These are phyloP conservation scores for Ammopiptanthus mongolicus DNA, from an alignment of 306 rosid genomes.

Conservation along the genomic window DNA sequence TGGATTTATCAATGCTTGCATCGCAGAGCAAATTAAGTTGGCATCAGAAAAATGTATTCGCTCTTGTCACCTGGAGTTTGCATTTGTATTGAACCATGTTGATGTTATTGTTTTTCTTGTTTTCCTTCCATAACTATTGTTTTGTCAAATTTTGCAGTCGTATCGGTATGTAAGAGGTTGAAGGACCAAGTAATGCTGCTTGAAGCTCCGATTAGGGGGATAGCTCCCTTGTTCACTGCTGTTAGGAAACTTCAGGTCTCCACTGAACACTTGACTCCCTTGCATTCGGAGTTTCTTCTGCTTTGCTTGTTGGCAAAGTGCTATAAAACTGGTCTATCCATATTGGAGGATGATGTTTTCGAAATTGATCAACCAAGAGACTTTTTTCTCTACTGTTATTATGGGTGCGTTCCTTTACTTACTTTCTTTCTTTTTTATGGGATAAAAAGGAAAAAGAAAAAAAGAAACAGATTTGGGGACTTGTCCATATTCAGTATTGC, in stretches of 20 bases:
- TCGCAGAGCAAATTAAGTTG: constrained; percentile 65
- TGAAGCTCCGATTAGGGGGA: constrained; percentile 76
- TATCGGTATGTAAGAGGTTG: constrained; percentile 72
- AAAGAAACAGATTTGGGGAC: too few relatives aligned
- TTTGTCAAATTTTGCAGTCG: constrained; percentile 38
- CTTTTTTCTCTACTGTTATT: constrained; percentile 87
- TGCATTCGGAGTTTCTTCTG: constrained; percentile 85
- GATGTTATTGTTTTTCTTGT: neutral
- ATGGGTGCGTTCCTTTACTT: constrained; percentile 59
- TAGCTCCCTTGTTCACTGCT: constrained; percentile 74
- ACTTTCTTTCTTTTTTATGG: neutral
- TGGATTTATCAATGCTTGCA: constrained; percentile 56
- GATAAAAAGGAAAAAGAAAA: too few relatives aligned
- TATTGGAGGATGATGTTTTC: constrained; percentile 63
- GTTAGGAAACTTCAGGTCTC: constrained; percentile 67
- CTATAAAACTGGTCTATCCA: constrained; percentile 77
- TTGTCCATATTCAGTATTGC: too few relatives aligned
- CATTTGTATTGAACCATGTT: neutral
- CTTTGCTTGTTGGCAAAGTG: constrained; percentile 81
- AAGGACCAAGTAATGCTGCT: constrained; percentile 69
- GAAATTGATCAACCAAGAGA: constrained; percentile 90
- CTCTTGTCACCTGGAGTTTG: neutral
- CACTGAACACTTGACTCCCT: constrained; percentile 60
- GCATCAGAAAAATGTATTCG: constrained; percentile 73
- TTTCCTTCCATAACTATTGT: neutral